Conservation (phyloP, 1,284 basidiomycete species). For the Marasmius fiardii region DNA sequence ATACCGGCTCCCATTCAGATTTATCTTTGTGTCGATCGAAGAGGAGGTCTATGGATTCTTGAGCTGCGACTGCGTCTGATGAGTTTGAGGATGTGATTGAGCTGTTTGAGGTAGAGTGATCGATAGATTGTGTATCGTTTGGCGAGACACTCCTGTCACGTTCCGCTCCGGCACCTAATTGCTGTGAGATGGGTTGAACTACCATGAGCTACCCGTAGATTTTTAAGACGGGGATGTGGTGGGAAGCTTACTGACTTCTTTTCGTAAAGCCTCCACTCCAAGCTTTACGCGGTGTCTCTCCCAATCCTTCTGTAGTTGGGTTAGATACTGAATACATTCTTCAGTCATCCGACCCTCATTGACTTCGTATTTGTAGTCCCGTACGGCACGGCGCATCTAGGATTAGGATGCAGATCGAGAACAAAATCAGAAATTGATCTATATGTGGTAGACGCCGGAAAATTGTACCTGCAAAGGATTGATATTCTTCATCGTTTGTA, state of each 20-base stretch:
- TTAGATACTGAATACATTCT: constrained; percentile 92
- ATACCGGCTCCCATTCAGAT: constrained; percentile 71
- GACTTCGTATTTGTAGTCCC: constrained; percentile 95
- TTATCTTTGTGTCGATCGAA: constrained; percentile 69
- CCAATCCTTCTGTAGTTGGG: constrained; percentile 95
- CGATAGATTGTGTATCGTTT: constrained; percentile 28
- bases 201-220: too few species aligned
- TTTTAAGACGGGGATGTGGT: constrained; percentile 5
- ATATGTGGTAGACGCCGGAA: constrained; percentile 9
- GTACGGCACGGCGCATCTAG: constrained; percentile 87
- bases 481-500: constrained; percentile 82
- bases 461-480: constrained; percentile 83
- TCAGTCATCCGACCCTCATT: constrained; percentile 91
- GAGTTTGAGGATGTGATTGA: constrained; percentile 27
- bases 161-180: neutral
- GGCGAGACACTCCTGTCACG: constrained; percentile 27
- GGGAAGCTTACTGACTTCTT: constrained; percentile 50
- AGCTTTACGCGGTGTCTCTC: constrained; percentile 83
- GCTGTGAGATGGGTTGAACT: constrained; percentile 24
- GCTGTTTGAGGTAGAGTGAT: neutral
- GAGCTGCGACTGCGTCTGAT: constrained; percentile 34
- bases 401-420: neutral
- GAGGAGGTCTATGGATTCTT: constrained; percentile 69
- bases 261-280: constrained; percentile 75
- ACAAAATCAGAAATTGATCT: neutral